A percentile compares a stretch with the other conserved stretches of the same genome.
phyloP scores from a whole-genome alignment of 768 basidiomycete species.

The Tylopilus sp. region DNA sequence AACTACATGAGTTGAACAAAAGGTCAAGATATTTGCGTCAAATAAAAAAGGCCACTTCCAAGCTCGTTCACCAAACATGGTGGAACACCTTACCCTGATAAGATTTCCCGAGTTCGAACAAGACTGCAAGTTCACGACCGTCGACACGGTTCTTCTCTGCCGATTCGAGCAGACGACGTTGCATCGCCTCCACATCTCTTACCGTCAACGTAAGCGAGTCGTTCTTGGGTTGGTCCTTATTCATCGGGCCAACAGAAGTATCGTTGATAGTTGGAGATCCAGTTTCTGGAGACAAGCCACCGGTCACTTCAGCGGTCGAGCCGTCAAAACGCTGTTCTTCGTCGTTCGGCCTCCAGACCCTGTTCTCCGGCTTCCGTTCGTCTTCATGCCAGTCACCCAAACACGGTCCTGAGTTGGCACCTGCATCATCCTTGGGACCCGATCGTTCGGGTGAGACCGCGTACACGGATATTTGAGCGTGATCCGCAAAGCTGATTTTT shows the following conservation, averaged over 20 bases:
- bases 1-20: not conserved
- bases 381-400: not conserved
- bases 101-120: conserved; percentile 21
- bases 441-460: conserved; percentile 9
- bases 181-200: conserved; percentile 16
- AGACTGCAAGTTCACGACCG: conserved; percentile 11
- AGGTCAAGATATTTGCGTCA: not conserved
- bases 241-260: not conserved
- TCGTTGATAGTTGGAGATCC: no score
- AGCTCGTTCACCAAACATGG: conserved; percentile 24
- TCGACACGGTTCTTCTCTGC: conserved; percentile 1
- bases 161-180: conserved; percentile 10
- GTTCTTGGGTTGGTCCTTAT: not conserved
- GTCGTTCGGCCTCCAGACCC: not conserved
- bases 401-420: not conserved
- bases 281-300: not conserved
- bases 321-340: not conserved
- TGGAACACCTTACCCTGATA: conserved; percentile 22
- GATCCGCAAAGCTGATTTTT: conserved; percentile 26
- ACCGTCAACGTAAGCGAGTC: conserved; percentile 17
- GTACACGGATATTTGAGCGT: conserved; percentile 21
- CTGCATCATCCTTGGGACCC: not conserved
- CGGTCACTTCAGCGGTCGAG: not conserved
- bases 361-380: not conserved
- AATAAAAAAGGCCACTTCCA: not conserved